These are phyloP conservation scores for Solanum okadae DNA, from an alignment of 257 asterid genomes.

Conservation along the genomic window DNA sequence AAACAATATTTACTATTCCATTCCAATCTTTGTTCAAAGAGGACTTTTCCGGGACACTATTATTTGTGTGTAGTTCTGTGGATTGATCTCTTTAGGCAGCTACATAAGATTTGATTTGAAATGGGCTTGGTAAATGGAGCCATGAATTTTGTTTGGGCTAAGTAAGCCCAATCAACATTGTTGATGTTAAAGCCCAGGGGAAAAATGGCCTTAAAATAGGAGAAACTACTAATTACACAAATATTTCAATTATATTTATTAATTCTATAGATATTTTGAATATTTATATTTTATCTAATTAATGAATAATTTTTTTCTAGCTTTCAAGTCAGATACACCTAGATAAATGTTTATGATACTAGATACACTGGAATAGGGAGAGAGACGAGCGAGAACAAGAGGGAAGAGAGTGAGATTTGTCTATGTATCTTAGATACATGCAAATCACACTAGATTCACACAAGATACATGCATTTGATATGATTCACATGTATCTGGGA, in stretches of 20 bases:
- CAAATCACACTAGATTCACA: background rate
- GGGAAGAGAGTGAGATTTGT: background rate
- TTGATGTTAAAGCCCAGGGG: background rate
- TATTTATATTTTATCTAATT: too few species aligned
- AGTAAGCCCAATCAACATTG: background rate
- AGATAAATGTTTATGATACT: fast-evolving
- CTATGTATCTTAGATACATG: too few species aligned
- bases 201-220: background rate
- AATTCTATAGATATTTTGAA: too few species aligned
- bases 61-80: too few species aligned
- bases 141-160: background rate
- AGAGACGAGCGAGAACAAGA: fast-evolving
- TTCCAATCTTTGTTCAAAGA: background rate
- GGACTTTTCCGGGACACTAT: background rate
- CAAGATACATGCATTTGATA: background rate
- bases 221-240: too few species aligned
- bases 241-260: too few species aligned
- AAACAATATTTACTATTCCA: too few species aligned
- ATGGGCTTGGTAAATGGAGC: background rate
- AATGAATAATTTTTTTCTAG: too few species aligned
- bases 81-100: background rate
- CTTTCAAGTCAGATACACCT: background rate
- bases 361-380: background rate
- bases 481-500: background rate
- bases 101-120: background rate